A percentile compares a stretch with the other conserved stretches of the same genome.
These are phyloP conservation scores for Sclerotinia nivalis DNA, from an alignment of 2,329 filamentous ascomycete species.

Conservation along the genomic window DNA sequence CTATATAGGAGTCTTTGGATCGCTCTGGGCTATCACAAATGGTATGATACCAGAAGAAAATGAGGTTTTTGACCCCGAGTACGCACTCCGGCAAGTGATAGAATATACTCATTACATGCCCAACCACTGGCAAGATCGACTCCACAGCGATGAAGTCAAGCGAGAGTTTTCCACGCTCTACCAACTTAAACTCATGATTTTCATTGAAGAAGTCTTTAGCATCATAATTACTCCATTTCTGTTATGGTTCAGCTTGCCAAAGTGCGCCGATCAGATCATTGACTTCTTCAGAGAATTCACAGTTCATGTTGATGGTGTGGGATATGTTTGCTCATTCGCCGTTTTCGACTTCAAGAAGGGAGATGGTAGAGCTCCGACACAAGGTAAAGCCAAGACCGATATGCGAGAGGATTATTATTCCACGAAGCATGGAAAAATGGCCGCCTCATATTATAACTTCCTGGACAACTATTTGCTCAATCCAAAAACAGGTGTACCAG, in stretches of 20 bases:
- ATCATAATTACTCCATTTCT: slow-evolving; percentile 91
- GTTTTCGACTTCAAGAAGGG: slow-evolving; percentile 96
- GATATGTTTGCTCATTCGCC: slow-evolving; percentile 95
- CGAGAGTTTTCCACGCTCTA: slow-evolving; percentile 88
- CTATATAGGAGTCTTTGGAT: slow-evolving; percentile 80
- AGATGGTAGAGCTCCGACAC: slow-evolving; percentile 54
- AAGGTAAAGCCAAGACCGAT: slow-evolving; percentile 46
- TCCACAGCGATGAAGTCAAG: slow-evolving; percentile 95
- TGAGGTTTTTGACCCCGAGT: slow-evolving; percentile 87
- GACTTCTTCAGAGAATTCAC: slow-evolving; percentile 99
- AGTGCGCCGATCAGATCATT: slow-evolving; percentile 87
- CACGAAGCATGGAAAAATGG: slow-evolving; percentile 96
- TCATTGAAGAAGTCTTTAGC: slow-evolving; percentile 87
- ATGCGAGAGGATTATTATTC: slow-evolving; percentile 90
- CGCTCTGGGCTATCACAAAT: slow-evolving; percentile 79
- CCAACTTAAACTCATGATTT: slow-evolving; percentile 88
- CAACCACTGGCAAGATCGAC: slow-evolving; percentile 79
- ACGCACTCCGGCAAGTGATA: slow-evolving; percentile 83
- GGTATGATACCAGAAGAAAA: slow-evolving; percentile 87
- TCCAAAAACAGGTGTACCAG: slow-evolving; percentile 65
- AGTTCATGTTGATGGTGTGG: slow-evolving; percentile 91
- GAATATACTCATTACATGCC: slow-evolving; percentile 92
- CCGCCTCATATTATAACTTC: slow-evolving; percentile 95
- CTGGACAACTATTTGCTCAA: slow-evolving; percentile 86
- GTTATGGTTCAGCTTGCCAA: slow-evolving; percentile 81